Percentiles rank a stretch among this genome's conserved stretches.
phyloP scores from a whole-genome alignment of 225 moss, liverwort and hornwort species.

The Marchantia polymorpha region DNA sequence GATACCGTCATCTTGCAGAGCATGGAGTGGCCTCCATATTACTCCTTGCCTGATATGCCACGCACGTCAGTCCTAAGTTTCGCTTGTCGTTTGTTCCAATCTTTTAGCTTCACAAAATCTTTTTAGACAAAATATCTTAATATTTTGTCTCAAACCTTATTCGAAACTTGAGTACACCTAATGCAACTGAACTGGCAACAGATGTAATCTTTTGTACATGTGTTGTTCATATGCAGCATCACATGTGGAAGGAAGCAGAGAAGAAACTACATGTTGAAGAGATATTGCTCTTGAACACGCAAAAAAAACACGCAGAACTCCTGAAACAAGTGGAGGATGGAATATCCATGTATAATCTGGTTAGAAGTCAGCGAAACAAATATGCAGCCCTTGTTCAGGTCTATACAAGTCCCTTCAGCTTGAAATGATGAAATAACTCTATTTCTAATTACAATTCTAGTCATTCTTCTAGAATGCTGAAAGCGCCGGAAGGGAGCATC shows the following conservation, averaged over 20 bases:
- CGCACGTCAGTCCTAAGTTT: not conserved
- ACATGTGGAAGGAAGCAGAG: constrained; percentile 60
- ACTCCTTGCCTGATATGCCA: too few species aligned
- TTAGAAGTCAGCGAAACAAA: constrained; percentile 78
- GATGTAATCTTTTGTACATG: not conserved
- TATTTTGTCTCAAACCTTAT: too few species aligned
- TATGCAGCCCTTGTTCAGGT: constrained; percentile 67
- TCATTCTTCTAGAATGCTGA: not conserved
- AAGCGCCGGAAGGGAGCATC: not conserved
- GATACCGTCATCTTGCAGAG: too few species aligned
- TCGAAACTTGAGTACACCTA: not conserved
- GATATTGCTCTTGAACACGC: constrained; percentile 36
- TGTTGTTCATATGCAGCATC: constrained; percentile 30
- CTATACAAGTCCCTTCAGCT: not conserved
- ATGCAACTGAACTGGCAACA: not conserved
- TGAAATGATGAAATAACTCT: not conserved
- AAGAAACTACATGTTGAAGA: constrained; percentile 52
- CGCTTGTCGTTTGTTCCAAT: not conserved
- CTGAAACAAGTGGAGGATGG: constrained; percentile 49
- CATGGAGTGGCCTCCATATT: not conserved
- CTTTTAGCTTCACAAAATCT: too few species aligned
- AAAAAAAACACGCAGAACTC: constrained; percentile 51
- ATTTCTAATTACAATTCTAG: not conserved
- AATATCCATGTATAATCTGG: constrained; percentile 45
- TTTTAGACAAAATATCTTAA: too few species aligned